These are phyloP conservation scores for Ophiostoma sp. DNA, from an alignment of 2,329 filamentous ascomycete species.

Conservation along the genomic window DNA sequence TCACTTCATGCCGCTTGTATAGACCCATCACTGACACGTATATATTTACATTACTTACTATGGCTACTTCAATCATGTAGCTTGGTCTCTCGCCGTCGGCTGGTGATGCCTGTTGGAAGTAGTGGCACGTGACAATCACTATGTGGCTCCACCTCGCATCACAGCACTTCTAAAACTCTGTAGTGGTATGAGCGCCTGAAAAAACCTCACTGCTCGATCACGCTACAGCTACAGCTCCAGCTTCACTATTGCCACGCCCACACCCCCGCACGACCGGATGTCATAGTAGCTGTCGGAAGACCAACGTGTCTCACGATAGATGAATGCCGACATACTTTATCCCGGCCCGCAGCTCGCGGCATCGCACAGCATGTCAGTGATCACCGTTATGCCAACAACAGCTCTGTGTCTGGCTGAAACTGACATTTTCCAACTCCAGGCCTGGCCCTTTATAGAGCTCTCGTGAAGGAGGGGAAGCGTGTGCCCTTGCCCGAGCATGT, in stretches of 20 bases:
- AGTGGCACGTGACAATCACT: neutral
- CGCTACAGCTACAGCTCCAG: neutral
- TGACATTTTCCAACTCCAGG: slow-evolving; percentile 37
- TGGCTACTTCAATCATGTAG: neutral
- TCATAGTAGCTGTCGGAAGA: neutral
- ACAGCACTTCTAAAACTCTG: neutral
- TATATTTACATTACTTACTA: neutral
- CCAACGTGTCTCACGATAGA: slow-evolving; percentile 22
- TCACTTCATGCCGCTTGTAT: neutral
- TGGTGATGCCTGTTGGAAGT: neutral
- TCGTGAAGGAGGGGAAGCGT: slow-evolving; percentile 53
- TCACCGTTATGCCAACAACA: no score
- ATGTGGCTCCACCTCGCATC: neutral
- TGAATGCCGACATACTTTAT: slow-evolving; percentile 40
- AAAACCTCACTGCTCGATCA: neutral
- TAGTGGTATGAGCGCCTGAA: neutral
- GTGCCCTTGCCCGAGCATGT: slow-evolving; percentile 50
- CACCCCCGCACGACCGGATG: neutral
- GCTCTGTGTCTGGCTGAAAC: neutral
- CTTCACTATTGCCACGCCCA: no score
- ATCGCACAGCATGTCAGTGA: slow-evolving; percentile 46
- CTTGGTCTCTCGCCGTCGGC: neutral
- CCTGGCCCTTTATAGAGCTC: slow-evolving; percentile 66
- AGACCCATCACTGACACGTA: no score
- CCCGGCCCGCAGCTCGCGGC: slow-evolving; percentile 47